These are phyloP conservation scores for Lolium perenne DNA, from an alignment of 176 grass and related monocot genomes.

Conservation along the genomic window DNA sequence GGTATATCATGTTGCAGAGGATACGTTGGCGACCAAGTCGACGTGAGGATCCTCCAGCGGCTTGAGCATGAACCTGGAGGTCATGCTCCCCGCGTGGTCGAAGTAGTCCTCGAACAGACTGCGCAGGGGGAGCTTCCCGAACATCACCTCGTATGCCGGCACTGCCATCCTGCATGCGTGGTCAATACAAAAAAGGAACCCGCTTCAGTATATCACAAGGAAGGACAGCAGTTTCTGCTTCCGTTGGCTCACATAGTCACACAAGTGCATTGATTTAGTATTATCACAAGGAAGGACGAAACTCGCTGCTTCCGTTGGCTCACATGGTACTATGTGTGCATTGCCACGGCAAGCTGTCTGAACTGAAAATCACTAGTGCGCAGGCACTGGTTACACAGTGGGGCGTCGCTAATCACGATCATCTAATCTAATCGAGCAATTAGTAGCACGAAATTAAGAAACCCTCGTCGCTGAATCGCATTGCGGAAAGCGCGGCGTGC, in stretches of 20 bases:
- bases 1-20: slow-evolving; percentile 33
- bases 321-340: not conserved
- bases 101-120: slow-evolving; percentile 92
- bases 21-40: slow-evolving; percentile 55
- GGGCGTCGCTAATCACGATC: not conserved
- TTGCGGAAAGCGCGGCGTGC: not conserved
- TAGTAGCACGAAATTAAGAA: not conserved
- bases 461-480: not conserved
- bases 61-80: slow-evolving; percentile 75
- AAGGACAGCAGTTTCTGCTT: not conserved
- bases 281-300: not conserved
- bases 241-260: not conserved
- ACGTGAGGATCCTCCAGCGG: slow-evolving; percentile 17
- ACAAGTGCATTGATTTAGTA: not conserved
- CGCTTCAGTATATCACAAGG: slow-evolving; percentile 1
- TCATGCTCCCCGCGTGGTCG: slow-evolving; percentile 65
- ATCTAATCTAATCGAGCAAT: not conserved
- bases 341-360: not conserved
- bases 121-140: slow-evolving; percentile 74
- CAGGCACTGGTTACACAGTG: not conserved
- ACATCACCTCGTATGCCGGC: slow-evolving; percentile 88
- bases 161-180: slow-evolving; percentile 65
- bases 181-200: not conserved
- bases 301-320: not conserved
- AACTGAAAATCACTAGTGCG: not conserved